Evolutionary conservation across 306 rosid genomes (phyloP), one percentile per base, ranked within the genome.

Genomic region (Abrus precatorius): DNA sequence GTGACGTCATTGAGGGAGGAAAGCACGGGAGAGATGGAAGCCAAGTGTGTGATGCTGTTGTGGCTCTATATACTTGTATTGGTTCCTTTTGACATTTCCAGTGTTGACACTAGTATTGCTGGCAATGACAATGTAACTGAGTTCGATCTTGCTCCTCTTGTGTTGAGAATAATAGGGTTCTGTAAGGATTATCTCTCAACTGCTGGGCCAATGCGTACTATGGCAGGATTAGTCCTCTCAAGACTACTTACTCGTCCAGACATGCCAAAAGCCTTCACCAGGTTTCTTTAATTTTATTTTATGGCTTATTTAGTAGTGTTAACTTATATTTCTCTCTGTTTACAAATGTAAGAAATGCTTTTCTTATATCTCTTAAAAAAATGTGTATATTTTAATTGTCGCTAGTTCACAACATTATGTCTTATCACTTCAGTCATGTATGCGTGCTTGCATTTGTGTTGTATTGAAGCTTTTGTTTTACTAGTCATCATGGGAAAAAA

Each of bases 11-110:
- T 73, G 82, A 83, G 97, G 81, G 91, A 90, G 73, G 98, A 95
- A 74, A 95, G 99, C 84, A 91, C 97, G 1, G 98, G 97, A 63
- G 97, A 90, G 85, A 93, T 89, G 94, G 99, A 95, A 85, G 94
- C 97, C 61, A 89, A 95, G 78, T 93, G 97, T 50, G 98, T 95
- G 84, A 88, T 93, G 64, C 92, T 95, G 45, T 80, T 95, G 87
- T 95, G 98, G 99, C 98, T 90, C 72, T 89, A 91, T 44, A 95
- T 95, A 80, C 96, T 93, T 3, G 97, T 95, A 14, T 83, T 95
- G 89, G 97, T 95, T 82, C 99, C 98, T 1, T 95, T 95, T 86
- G 99, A 93, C 81, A 90, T 95, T 76, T 95, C 97, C 72, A 89
- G 92, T 1, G 90, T 95, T 20, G 99, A 95, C 60, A 84, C 97